Conservation (phyloP, 257 asterid species). For the Petunia axillaris region DNA sequence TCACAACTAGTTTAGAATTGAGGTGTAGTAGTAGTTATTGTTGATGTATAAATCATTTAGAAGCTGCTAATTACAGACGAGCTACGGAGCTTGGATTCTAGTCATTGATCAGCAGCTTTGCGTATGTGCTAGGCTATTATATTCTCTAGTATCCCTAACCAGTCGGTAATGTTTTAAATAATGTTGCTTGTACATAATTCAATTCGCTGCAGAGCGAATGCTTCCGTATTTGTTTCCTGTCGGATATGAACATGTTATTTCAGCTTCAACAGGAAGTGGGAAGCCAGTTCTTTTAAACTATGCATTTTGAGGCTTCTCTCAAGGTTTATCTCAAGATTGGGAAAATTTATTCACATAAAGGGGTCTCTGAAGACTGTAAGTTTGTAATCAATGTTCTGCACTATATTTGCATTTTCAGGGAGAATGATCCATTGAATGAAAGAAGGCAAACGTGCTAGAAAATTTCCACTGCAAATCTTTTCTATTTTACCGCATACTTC, state of each 20-base stretch:
- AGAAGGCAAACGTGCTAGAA: slow-evolving; percentile 5
- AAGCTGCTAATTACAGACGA: neutral
- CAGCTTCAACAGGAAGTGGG: slow-evolving; percentile 99
- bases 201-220: slow-evolving; percentile 98
- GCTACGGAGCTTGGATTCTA: neutral
- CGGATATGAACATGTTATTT: slow-evolving; percentile 94
- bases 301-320: slow-evolving; percentile 96
- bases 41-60: slow-evolving; percentile 6
- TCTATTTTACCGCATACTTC: neutral
- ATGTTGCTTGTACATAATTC: slow-evolving; percentile 48
- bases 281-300: slow-evolving; percentile 89
- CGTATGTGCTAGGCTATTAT: neutral
- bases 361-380: slow-evolving; percentile 90
- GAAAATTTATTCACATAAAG: slow-evolving; percentile 58
- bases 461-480: slow-evolving; percentile 10
- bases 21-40: neutral
- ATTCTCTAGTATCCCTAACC: slow-evolving; percentile 1
- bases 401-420: slow-evolving; percentile 15
- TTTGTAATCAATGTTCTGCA: slow-evolving; percentile 26
- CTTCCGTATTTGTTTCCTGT: slow-evolving; percentile 76
- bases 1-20: neutral
- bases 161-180: neutral
- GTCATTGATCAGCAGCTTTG: neutral
- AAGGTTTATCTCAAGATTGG: slow-evolving; percentile 69
- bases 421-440: neutral